These are phyloP conservation scores for Parachaetomium inaequale DNA, from an alignment of 495 filamentous ascomycete genomes.

Conservation along the genomic window DNA sequence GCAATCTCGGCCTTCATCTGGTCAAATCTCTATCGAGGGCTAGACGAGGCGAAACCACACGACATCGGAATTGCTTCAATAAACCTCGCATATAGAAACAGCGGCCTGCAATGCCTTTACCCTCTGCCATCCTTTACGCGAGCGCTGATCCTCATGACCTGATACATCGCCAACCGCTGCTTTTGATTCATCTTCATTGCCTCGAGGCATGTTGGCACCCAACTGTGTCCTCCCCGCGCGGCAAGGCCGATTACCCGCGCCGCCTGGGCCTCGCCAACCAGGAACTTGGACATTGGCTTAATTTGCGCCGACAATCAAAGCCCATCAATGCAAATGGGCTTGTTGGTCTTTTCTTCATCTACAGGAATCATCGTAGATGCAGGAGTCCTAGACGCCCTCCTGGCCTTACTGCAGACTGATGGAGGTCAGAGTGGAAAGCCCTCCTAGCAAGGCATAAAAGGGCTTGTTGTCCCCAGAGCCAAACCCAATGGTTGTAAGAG, in stretches of 20 bases:
- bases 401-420: background rate
- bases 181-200: constrained; percentile 6
- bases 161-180: constrained; percentile 1
- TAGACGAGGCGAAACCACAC: background rate
- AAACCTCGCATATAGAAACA: background rate
- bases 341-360: constrained; percentile 24
- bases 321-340: constrained; percentile 22
- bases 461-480: constrained; percentile 7
- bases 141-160: background rate
- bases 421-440: background rate
- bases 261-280: constrained; percentile 10
- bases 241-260: constrained; percentile 10
- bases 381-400: background rate
- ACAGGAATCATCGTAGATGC: constrained; percentile 22
- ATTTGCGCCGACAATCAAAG: constrained; percentile 25
- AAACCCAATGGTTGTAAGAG: constrained; percentile 20
- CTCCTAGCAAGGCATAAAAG: constrained; percentile 17
- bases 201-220: background rate
- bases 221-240: background rate
- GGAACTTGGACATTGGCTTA: constrained; percentile 11
- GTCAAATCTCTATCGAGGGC: background rate
- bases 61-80: background rate
- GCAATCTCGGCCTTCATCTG: background rate
- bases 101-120: background rate
- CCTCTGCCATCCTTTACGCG: background rate